Base-by-base conservation (phyloP, 2,329 filamentous ascomycete genomes). In the Simplicillium aogashimaense region DNA sequence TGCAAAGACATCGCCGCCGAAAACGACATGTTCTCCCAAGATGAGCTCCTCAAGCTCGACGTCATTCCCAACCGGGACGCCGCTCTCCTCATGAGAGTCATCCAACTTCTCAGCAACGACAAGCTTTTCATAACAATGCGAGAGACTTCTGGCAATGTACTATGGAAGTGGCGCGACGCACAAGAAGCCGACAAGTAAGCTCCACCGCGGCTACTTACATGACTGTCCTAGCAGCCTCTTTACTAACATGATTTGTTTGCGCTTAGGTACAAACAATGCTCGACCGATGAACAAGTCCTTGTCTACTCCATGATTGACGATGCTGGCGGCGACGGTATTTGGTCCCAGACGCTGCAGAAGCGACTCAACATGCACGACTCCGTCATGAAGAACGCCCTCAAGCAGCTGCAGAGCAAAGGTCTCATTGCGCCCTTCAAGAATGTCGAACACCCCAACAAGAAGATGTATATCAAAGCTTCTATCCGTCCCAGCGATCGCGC, bases 401-500 rank as follows among this genome's bases (percentile, higher is more conserved):
- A 94, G 66, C 78, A 81, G 46, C 78, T 98, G 45, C 85, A 94
- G 60, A 67, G 72, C 31, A 89, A 87, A 58, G 78, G 80, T 29
- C 79, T 94, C 57, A 88, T 98, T 59, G 84, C 85, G 53, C 79
- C 81, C 43, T 88, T 97, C 65, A 92, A 90, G 65, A 92, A 83
- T 60, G 88, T 94, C 62, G 88, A 94, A 64, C 82, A 85, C 55
- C 86, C 87, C 20, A 85, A 82, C 49, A 84, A 92, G 57, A 95
- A 94, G 65, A 95, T 94, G 75, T 98, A 92, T 70, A 94, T 98
- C 73, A 81, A 95, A 54, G 78, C 82, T 40, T 81, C 82, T 46
- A 75, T 98, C 45, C 78, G 80, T 10, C 90, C 92, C 1, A 86
- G 83, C 40, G 89, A 95, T 46, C 84, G 92, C 45, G 86, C 94